Conservation (phyloP, 495 filamentous ascomycete species). For the Neurospora tetrasperma region DNA sequence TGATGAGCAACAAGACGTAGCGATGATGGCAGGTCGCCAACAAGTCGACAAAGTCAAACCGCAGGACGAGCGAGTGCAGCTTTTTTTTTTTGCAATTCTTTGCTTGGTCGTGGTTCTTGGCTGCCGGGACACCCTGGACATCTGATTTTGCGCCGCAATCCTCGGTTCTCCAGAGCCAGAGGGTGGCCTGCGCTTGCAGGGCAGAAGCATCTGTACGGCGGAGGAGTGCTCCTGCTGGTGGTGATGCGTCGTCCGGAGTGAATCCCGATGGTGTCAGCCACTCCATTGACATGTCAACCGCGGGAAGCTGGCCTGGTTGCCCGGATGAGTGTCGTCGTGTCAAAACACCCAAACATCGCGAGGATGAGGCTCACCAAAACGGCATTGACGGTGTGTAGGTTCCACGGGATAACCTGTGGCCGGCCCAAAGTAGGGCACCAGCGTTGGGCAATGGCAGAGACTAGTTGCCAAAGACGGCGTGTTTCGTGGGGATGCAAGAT, state of each 20-base stretch:
- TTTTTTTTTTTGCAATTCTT: background rate
- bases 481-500: slow-evolving; percentile 1
- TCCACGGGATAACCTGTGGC: background rate
- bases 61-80: background rate
- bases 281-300: background rate
- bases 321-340: background rate
- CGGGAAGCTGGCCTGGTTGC: background rate
- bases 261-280: background rate
- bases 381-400: background rate
- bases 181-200: background rate
- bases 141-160: background rate
- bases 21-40: background rate
- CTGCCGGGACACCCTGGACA: background rate
- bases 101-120: background rate
- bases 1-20: background rate
- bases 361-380: background rate
- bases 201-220: background rate
- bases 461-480: background rate
- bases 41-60: background rate
- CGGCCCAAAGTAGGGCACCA: slow-evolving; percentile 12
- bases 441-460: slow-evolving; percentile 18
- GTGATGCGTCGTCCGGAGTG: background rate
- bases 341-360: background rate
- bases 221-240: background rate
- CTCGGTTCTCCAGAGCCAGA: background rate